Evolutionary conservation across 768 basidiomycete genomes (phyloP).

Genomic region (Tulasnella calospora): DNA sequence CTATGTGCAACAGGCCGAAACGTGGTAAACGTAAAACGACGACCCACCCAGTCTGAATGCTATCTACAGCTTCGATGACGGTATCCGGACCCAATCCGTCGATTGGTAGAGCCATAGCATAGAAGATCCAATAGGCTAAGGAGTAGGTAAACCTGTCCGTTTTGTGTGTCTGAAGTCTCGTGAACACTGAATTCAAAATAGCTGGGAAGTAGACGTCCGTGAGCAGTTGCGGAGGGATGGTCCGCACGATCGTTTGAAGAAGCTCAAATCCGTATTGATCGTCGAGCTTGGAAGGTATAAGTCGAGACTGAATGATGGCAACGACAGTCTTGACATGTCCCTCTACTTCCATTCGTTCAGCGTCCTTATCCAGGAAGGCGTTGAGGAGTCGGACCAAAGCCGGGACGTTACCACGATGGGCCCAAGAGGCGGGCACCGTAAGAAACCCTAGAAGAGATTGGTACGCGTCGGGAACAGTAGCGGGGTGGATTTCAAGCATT

Average conservation of each 20-base stretch:
- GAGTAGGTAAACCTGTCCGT: slow-evolving; percentile 83
- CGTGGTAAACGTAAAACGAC: not conserved
- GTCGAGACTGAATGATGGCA: slow-evolving; percentile 83
- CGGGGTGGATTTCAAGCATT: slow-evolving; percentile 77
- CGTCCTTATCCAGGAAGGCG: slow-evolving; percentile 73
- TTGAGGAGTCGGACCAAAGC: slow-evolving; percentile 84
- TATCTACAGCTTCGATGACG: slow-evolving; percentile 70
- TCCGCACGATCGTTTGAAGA: slow-evolving; percentile 65
- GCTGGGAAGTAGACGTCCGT: slow-evolving; percentile 69
- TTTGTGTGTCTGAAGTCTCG: slow-evolving; percentile 79
- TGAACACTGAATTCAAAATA: slow-evolving; percentile 67
- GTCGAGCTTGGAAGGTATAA: slow-evolving; percentile 81
- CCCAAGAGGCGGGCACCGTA: slow-evolving; percentile 81
- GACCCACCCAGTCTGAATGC: slow-evolving; percentile 75
- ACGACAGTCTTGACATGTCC: slow-evolving; percentile 74
- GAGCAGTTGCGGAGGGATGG: slow-evolving; percentile 65
- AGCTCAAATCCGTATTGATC: slow-evolving; percentile 91
- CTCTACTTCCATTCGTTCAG: slow-evolving; percentile 56
- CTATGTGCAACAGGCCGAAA: not conserved
- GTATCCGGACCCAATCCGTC: slow-evolving; percentile 74
- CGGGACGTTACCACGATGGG: slow-evolving; percentile 90
- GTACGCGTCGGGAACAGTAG: slow-evolving; percentile 67
- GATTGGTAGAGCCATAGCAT: slow-evolving; percentile 67
- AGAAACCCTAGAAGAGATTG: slow-evolving; percentile 73
- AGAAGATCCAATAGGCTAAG: slow-evolving; percentile 74